These are phyloP conservation scores for Bathelium albidoporum DNA, from an alignment of 495 filamentous ascomycete species.

Conservation along the genomic window DNA sequence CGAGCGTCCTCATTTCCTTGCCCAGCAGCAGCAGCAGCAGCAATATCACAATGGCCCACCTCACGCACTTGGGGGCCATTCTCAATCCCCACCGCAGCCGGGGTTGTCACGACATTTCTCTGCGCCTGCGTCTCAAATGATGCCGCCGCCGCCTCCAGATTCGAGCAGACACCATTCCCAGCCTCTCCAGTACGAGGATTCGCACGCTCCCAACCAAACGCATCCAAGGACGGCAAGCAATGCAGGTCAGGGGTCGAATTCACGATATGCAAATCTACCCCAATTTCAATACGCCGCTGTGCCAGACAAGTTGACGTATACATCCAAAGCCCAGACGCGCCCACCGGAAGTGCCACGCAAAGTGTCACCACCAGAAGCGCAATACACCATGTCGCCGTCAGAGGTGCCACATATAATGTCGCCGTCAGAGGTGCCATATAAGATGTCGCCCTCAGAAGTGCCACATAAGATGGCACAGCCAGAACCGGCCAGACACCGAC, in stretches of 20 bases:
- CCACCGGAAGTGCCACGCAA: not conserved
- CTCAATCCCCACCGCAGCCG: conserved; percentile 5
- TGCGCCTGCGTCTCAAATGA: not conserved
- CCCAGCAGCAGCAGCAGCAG: conserved; percentile 18
- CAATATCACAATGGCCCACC: conserved; percentile 10
- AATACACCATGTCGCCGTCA: conserved; percentile 9
- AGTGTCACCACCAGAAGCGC: conserved; percentile 8
- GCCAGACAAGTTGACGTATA: conserved; percentile 27
- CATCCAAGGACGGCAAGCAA: not conserved
- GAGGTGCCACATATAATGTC: conserved; percentile 8
- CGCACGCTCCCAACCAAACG: conserved; percentile 9
- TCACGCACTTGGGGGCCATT: not conserved
- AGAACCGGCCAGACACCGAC: not conserved
- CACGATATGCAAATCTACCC: conserved; percentile 12
- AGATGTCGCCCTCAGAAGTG: conserved; percentile 8
- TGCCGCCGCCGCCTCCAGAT: conserved; percentile 3
- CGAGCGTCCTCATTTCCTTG: conserved; percentile 27
- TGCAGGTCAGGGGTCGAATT: conserved; percentile 7
- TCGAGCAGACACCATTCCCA: conserved; percentile 7
- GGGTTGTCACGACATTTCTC: not conserved
- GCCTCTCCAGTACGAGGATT: not conserved
- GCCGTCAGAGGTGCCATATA: conserved; percentile 9
- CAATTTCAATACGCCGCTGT: conserved; percentile 25
- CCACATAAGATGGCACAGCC: not conserved
- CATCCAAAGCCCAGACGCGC: conserved; percentile 22